Evolutionary conservation across 306 rosid genomes (phyloP), one percentile per base, ranked within the genome.

Genomic region (Mimosa pudica): DNA sequence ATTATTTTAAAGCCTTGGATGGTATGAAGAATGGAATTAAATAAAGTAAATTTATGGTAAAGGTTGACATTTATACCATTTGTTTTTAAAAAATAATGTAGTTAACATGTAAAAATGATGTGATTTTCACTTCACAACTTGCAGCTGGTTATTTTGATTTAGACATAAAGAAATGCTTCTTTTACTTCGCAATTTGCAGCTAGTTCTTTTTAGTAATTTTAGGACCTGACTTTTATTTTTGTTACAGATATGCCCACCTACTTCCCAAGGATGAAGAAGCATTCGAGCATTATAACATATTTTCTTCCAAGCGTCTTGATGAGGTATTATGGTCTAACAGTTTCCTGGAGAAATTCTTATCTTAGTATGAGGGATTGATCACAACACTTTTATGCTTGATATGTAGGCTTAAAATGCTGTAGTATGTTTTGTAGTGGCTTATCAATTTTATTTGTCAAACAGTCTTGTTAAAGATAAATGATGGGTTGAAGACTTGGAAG

Each of bases 231-330:
- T 62, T 41, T 70, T 32, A 41, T 77, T 60, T 66, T 85, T 79
- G 58, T 77, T 78, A 24, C 88, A 93, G 99, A 82, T 93, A 88
- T 80, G 92, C 92, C 5, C 99, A 95, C 86, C 70, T 95, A 83
- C 99, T 95, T 76, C 99, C 98, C 24, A 87, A 84, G 82, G 94
- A 93, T 73, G 92, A 87, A 72, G 97, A 95, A 79, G 96, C 99
- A 78, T 89, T 95, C 87, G 99, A 90, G 80, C 96, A 88, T 83
- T 95, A 95, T 80, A 87, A 80, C 83, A 69, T 84, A 71, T 90
- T 91, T 86, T 91, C 90, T 75, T 85, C 92, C 76, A 95, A 91
- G 93, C 93, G 92, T 55, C 90, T 95, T 83, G 99, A 93, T 76
- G 99, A 95, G 99, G 99, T 95, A 92, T 58, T 70, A 75, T 55